A percentile compares a stretch with the other conserved stretches of the same genome.
Conservation (phyloP, 2,329 filamentous ascomycete genomes). For the Cladosporium sp. region DNA sequence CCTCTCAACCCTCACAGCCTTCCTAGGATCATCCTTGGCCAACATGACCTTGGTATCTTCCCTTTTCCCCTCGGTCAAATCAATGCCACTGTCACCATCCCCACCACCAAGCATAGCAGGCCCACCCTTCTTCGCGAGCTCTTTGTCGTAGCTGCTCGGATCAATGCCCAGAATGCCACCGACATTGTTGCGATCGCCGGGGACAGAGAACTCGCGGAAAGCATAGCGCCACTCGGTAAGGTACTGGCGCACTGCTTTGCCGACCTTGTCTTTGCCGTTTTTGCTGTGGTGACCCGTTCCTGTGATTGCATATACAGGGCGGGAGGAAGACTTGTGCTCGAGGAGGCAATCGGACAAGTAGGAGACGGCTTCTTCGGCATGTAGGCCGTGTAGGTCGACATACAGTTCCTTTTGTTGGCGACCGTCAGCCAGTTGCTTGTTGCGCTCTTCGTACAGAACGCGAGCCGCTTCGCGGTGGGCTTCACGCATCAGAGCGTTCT, state of each 20-base stretch:
- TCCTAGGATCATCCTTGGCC: slow-evolving; percentile 33
- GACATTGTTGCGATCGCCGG: slow-evolving; percentile 84
- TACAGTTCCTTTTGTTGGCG: slow-evolving; percentile 70
- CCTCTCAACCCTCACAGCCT: slow-evolving; percentile 18
- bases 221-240: slow-evolving; percentile 94
- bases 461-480: slow-evolving; percentile 90
- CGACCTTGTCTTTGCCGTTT: slow-evolving; percentile 98
- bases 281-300: slow-evolving; percentile 97
- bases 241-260: slow-evolving; percentile 85
- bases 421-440: slow-evolving; percentile 57
- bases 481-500: slow-evolving; percentile 96
- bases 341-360: slow-evolving; percentile 85
- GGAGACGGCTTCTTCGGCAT: slow-evolving; percentile 92
- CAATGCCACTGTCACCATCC: slow-evolving; percentile 37
- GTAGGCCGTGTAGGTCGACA: slow-evolving; percentile 95
- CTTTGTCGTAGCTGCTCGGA: slow-evolving; percentile 55
- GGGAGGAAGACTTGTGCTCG: slow-evolving; percentile 68
- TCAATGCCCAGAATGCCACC: slow-evolving; percentile 63
- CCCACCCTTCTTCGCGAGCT: slow-evolving; percentile 26
- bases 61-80: slow-evolving; percentile 24
- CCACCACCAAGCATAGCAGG: slow-evolving; percentile 33
- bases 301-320: slow-evolving; percentile 90
- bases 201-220: slow-evolving; percentile 93
- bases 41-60: slow-evolving; percentile 34
- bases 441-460: slow-evolving; percentile 89